phyloP scores from a whole-genome alignment of 257 asterid genomes.

The Salvia hispanica region DNA sequence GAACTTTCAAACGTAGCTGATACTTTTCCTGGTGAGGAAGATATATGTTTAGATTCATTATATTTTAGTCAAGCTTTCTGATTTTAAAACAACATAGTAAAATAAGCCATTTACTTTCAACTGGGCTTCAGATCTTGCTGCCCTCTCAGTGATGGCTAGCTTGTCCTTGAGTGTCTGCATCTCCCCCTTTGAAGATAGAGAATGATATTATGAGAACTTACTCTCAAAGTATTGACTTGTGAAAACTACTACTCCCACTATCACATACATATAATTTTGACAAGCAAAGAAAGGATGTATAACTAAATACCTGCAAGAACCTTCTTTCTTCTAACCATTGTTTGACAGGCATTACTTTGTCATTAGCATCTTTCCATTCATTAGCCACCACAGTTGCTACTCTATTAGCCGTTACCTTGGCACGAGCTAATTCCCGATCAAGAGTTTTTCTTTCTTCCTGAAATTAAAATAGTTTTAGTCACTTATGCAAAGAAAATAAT shows the following conservation, averaged over 20 bases:
- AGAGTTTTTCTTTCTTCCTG: slow-evolving; percentile 97
- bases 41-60: slow-evolving; percentile 15
- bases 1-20: slow-evolving; percentile 74
- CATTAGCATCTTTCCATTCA: slow-evolving; percentile 98
- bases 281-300: slow-evolving; percentile 16
- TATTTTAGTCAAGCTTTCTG: neutral
- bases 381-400: slow-evolving; percentile 98
- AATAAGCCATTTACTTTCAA: slow-evolving; percentile 61
- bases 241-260: slow-evolving; percentile 12
- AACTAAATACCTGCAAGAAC: slow-evolving; percentile 65
- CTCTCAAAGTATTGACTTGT: neutral
- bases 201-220: slow-evolving; percentile 5
- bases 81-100: neutral
- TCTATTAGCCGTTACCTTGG: slow-evolving; percentile 97
- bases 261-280: slow-evolving; percentile 2
- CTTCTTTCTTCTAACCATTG: slow-evolving; percentile 99
- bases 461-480: slow-evolving; percentile 20
- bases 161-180: slow-evolving; percentile 95
- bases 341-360: slow-evolving; percentile 97
- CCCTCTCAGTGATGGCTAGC: slow-evolving; percentile 82
- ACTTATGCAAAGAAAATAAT: slow-evolving; percentile 26
- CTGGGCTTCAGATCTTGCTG: slow-evolving; percentile 89
- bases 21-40: slow-evolving; percentile 68
- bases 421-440: slow-evolving; percentile 97
- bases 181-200: slow-evolving; percentile 65